These are phyloP conservation scores for Saccharomycopsis lassenensis DNA, from an alignment of 805 yeast species.

Conservation along the genomic window DNA sequence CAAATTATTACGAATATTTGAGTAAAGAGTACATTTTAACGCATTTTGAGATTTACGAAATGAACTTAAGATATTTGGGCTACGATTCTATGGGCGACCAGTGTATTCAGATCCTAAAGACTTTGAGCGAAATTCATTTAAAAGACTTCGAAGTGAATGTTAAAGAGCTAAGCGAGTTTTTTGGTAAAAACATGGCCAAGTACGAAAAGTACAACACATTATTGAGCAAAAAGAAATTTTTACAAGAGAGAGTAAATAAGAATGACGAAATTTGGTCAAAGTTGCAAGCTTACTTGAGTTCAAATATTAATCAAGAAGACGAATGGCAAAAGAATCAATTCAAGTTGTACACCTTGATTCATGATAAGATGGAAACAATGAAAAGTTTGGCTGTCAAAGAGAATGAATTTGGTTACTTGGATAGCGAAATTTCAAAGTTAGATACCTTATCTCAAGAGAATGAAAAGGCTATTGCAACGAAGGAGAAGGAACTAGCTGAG, in stretches of 20 bases:
- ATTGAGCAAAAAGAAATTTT: conserved; percentile 18
- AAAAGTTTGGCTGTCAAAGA: conserved; percentile 34
- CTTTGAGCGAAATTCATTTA: conserved; percentile 33
- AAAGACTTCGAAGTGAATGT: conserved; percentile 36
- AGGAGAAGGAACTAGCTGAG: conserved; percentile 15
- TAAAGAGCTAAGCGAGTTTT: conserved; percentile 25
- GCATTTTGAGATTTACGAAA: conserved; percentile 32
- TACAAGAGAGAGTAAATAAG: conserved; percentile 17
- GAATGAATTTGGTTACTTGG: conserved; percentile 57
- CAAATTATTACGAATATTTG: conserved; percentile 47
- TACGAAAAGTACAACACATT: conserved; percentile 15
- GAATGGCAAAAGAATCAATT: conserved; percentile 29
- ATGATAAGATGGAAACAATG: conserved; percentile 33
- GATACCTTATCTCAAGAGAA: conserved; percentile 37
- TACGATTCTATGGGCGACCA: conserved; percentile 31
- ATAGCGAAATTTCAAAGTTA: conserved; percentile 46
- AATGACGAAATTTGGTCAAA: conserved; percentile 18
- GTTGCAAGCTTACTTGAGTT: too few relatives aligned
- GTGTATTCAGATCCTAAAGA: conserved; percentile 29
- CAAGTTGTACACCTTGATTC: conserved; percentile 35
- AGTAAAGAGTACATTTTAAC: conserved; percentile 40
- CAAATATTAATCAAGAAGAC: conserved; percentile 18
- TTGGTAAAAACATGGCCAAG: conserved; percentile 20
- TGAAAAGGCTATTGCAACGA: conserved; percentile 22
- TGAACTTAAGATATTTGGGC: conserved; percentile 32